Percentiles rank a stretch among this genome's conserved stretches.
phyloP scores from a whole-genome alignment of 345 rosid genomes.

The Mercurialis annua region DNA sequence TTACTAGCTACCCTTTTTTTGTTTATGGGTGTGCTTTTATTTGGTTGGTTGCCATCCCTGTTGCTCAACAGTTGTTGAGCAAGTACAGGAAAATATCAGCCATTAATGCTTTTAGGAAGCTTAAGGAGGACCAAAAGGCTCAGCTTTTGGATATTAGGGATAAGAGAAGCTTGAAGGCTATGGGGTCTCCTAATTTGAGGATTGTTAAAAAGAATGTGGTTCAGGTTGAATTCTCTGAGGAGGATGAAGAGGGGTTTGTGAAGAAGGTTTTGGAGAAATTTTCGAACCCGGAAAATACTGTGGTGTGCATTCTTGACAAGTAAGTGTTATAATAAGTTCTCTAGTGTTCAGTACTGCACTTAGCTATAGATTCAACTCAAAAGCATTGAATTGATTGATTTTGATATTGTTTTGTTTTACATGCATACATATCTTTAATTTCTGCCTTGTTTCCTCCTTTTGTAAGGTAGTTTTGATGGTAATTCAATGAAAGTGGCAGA shows the following conservation, averaged over 20 bases:
- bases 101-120: constrained; percentile 62
- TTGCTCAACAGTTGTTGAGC: constrained; percentile 50
- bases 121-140: constrained; percentile 50
- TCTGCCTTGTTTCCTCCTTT: constrained; percentile 15
- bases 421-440: constrained; percentile 3
- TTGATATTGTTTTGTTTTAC: neutral
- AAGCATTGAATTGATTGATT: neutral
- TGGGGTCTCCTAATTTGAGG: constrained; percentile 67
- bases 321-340: constrained; percentile 29
- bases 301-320: constrained; percentile 76
- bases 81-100: constrained; percentile 67
- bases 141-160: constrained; percentile 89
- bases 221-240: constrained; percentile 53
- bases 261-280: constrained; percentile 54
- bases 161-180: constrained; percentile 42
- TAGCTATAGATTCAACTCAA: too few relatives aligned
- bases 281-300: constrained; percentile 52
- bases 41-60: constrained; percentile 71
- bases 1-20: constrained; percentile 79
- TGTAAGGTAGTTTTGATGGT: constrained; percentile 92
- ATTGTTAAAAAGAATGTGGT: constrained; percentile 46
- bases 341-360: neutral
- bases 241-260: constrained; percentile 48
- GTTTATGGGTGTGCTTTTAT: constrained; percentile 77
- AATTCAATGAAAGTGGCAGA: constrained; percentile 70